Evolutionary conservation across 75 land plant genomes (phyloP).

Genomic region (Sequoia sempervirens): DNA sequence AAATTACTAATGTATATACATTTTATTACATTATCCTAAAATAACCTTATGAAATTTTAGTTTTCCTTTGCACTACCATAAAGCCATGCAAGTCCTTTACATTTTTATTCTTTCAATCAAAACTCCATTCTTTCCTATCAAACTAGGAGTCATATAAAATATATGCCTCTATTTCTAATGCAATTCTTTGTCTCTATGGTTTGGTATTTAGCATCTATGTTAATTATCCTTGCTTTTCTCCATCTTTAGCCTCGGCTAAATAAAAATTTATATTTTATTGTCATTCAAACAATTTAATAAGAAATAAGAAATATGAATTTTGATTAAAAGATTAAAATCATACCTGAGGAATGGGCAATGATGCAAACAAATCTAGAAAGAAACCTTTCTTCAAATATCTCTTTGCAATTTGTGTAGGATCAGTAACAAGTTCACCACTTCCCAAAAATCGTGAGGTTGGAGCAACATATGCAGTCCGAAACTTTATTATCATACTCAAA

Average conservation of each 20-base stretch:
- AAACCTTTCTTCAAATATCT: conserved; percentile 58
- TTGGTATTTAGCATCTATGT: too few species aligned
- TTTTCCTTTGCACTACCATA: too few species aligned
- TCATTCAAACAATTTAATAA: too few species aligned
- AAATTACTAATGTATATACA: too few species aligned
- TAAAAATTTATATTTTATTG: not conserved
- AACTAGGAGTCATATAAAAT: too few species aligned
- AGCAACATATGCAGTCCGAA: conserved; percentile 69
- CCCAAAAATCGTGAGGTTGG: conserved; percentile 74
- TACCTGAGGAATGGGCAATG: conserved; percentile 80
- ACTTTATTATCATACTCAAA: conserved; percentile 55
- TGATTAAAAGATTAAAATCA: not conserved
- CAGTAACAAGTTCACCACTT: conserved; percentile 73
- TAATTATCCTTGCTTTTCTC: not conserved
- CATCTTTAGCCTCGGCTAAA: too few species aligned
- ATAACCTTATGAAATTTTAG: too few species aligned
- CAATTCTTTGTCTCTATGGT: too few species aligned
- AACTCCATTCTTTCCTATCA: too few species aligned
- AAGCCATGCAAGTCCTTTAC: too few species aligned
- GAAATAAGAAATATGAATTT: not conserved
- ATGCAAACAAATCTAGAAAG: conserved; percentile 47
- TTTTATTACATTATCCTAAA: too few species aligned
- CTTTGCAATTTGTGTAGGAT: conserved; percentile 43
- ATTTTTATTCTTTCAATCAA: too few species aligned
- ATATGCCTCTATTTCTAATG: not conserved